Evolutionary conservation across 2,329 filamentous ascomycete species (phyloP), one percentile per base, ranked within the genome.

Genomic region (Cercospora citrullina): DNA sequence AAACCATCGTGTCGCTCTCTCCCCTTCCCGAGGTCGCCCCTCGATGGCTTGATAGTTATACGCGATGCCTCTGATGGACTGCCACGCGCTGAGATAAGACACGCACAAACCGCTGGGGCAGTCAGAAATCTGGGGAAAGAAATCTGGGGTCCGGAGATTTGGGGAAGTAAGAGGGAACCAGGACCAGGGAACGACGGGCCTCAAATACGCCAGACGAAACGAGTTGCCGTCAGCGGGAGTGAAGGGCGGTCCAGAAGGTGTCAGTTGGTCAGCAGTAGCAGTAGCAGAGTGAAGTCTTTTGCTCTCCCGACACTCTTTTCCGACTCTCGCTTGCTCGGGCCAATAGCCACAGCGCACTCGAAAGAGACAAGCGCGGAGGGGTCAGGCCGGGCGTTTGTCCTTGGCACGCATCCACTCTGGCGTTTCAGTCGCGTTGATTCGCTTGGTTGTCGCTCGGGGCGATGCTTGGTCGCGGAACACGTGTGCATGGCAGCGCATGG

Each of bases 401-500:
- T 53, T 53, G 48, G 48, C 48, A 1, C 1, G 10, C 48, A 26
- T 26, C 21, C 42, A 9, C 42, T 21, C 9, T 5, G 21, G 12
- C 7, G 18, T 9, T 7, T 16, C 23, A 5, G 18, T 12, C 3
- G n/a, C 30, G 23, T 10, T 42, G 18, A 61, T 45, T 45, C 59
- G 59, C 59, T 4, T 61, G 30, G 59, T 21, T 3, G n/a, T 36
- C 58, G 16, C 33, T 10, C n/a, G 33, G n/a, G 26, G 28, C 57
- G 39, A 28, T 39, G 39, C 31, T 39, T 45, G 33, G 31, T 60
- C 36, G 36, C 59, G 30, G 23, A 18, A 42, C 33, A 23, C 30
- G 21, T 45, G 30, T 60, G 57, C 59, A 39, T 45, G 36, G 59
- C 59, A 42, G 59, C 33, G 59, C 59, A 61, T 61, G 59, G 36